Evolutionary conservation across 495 filamentous ascomycete genomes (phyloP).

Genomic region (Aspergillus sclerotiicarbonarius): DNA sequence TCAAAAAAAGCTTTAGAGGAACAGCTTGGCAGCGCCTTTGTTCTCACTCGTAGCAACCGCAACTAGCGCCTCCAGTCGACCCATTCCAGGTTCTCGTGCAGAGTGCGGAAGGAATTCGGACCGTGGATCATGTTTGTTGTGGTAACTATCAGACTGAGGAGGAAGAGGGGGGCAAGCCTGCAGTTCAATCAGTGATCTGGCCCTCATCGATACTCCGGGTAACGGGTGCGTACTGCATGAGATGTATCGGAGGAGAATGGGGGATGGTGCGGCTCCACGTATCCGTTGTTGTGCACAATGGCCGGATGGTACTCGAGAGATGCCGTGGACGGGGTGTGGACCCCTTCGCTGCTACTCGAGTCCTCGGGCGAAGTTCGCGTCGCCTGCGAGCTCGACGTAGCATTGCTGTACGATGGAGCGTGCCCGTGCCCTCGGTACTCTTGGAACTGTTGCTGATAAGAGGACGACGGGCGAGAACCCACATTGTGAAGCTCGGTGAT

Average conservation of each 20-base stretch:
- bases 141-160: slow-evolving; percentile 38
- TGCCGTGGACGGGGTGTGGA: slow-evolving; percentile 62
- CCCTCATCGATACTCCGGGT: slow-evolving; percentile 29
- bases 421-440: slow-evolving; percentile 31
- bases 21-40: slow-evolving; percentile 51
- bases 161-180: slow-evolving; percentile 40
- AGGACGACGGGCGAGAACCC: slow-evolving; percentile 41
- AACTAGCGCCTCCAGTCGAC: slow-evolving; percentile 77
- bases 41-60: slow-evolving; percentile 87
- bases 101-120: slow-evolving; percentile 31
- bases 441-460: slow-evolving; percentile 40
- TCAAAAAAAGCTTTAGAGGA: no score
- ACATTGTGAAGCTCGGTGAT: slow-evolving; percentile 42
- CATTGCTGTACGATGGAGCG: slow-evolving; percentile 22
- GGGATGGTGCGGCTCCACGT: slow-evolving; percentile 52
- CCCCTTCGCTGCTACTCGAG: slow-evolving; percentile 69
- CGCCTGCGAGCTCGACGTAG: slow-evolving; percentile 29
- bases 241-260: slow-evolving; percentile 41
- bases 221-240: slow-evolving; percentile 41
- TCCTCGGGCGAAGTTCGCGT: slow-evolving; percentile 66
- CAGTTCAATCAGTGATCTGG: slow-evolving; percentile 40
- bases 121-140: slow-evolving; percentile 32
- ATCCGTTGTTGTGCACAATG: slow-evolving; percentile 63
- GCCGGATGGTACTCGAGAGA: slow-evolving; percentile 62
- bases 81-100: slow-evolving; percentile 53